Evolutionary conservation across 805 yeast genomes (phyloP).

Genomic region (Hanseniaspora occidentalis): DNA sequence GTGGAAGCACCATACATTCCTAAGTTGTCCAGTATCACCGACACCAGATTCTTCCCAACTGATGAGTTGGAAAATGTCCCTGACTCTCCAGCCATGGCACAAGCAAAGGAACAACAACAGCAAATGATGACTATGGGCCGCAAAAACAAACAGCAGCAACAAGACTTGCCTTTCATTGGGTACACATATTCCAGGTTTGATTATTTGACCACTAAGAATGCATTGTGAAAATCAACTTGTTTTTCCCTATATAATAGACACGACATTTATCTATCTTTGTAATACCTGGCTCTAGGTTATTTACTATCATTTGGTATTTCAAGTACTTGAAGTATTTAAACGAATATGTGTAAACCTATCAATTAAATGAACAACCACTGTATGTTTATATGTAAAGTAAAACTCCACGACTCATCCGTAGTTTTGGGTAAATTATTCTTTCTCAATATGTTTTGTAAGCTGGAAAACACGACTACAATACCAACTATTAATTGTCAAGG

Average conservation of each 20-base stretch:
- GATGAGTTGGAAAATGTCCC: conserved; percentile 94
- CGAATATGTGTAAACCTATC: too few relatives aligned
- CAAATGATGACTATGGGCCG: conserved; percentile 30
- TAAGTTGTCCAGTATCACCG: conserved; percentile 80
- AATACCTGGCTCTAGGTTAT: neutral
- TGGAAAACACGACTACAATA: too few relatives aligned
- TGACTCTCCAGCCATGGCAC: conserved; percentile 65
- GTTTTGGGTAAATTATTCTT: too few relatives aligned
- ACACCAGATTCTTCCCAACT: conserved; percentile 95
- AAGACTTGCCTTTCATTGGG: conserved; percentile 93
- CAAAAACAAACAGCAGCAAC: conserved; percentile 32
- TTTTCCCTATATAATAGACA: too few relatives aligned
- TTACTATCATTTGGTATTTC: neutral
- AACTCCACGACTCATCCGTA: too few relatives aligned
- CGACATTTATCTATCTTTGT: neutral
- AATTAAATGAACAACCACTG: too few relatives aligned
- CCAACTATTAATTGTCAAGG: neutral
- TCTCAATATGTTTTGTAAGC: too few relatives aligned
- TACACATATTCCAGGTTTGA: conserved; percentile 94
- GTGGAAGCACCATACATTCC: conserved; percentile 94
- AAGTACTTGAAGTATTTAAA: neutral
- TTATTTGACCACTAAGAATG: conserved; percentile 68
- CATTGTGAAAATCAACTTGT: conserved; percentile 17
- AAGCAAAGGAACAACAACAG: conserved; percentile 37
- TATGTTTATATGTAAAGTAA: too few relatives aligned